phyloP scores from a whole-genome alignment of 176 grass and related monocot species.

The Ensete glaucum region DNA sequence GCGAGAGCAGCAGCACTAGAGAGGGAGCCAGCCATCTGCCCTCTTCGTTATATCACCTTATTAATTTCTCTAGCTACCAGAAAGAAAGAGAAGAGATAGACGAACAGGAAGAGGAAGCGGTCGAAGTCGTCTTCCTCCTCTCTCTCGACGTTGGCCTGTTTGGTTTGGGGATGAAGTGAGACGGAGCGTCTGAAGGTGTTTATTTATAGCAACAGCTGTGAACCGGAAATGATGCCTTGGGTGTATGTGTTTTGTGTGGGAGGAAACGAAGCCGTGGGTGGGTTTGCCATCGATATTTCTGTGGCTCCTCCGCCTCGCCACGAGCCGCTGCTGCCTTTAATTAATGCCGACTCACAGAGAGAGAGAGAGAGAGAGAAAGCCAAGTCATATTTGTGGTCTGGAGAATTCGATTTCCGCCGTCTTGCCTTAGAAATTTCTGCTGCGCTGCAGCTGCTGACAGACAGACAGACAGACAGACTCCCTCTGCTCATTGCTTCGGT shows the following conservation, averaged over 20 bases:
- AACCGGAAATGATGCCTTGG: no score
- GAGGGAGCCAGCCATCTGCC: background rate
- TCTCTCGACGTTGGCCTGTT: background rate
- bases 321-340: no score
- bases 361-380: no score
- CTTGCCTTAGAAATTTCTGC: no score
- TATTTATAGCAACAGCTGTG: background rate
- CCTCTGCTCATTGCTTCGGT: no score
- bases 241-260: background rate
- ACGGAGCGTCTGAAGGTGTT: background rate
- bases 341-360: no score
- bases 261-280: background rate
- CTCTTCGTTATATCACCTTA: background rate
- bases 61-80: background rate
- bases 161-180: background rate
- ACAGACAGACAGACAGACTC: no score
- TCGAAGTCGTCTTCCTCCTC: background rate
- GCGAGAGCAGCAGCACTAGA: background rate
- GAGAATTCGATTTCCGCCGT: no score
- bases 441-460: no score
- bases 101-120: background rate
- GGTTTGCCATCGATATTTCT: background rate
- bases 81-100: background rate
- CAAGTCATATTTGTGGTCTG: no score
- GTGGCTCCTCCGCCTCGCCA: background rate